These are phyloP conservation scores for Xanthoceras sorbifolium DNA, from an alignment of 345 rosid genomes.

Conservation along the genomic window DNA sequence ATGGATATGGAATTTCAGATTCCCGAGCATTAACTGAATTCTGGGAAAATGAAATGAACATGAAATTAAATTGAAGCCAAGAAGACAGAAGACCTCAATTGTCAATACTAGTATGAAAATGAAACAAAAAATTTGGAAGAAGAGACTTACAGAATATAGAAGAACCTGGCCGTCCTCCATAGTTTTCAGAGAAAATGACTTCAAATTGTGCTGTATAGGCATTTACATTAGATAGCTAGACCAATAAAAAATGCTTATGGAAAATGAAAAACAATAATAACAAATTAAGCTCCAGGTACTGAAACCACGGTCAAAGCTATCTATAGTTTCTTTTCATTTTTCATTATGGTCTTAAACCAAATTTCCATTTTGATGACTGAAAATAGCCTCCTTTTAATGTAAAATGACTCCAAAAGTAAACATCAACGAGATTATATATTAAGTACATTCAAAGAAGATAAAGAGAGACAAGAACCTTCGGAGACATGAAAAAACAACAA, in stretches of 20 bases:
- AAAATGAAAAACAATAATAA: not conserved
- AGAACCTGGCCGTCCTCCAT: conserved; percentile 97
- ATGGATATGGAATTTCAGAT: conserved; percentile 73
- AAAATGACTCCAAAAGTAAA: not conserved
- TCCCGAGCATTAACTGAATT: conserved; percentile 87
- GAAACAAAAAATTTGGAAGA: conserved; percentile 14
- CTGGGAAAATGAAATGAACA: conserved; percentile 33
- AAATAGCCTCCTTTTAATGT: not conserved
- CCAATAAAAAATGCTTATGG: not conserved
- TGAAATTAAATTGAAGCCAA: conserved; percentile 18
- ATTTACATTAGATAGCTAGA: conserved; percentile 12
- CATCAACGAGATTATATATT: not conserved
- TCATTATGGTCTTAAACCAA: not conserved
- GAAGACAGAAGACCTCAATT: not conserved
- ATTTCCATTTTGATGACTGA: not conserved
- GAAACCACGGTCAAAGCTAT: not conserved
- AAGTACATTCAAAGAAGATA: not conserved
- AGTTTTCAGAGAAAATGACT: conserved; percentile 82
- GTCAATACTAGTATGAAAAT: not conserved
- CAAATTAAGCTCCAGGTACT: not conserved
- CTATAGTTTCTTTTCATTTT: not conserved
- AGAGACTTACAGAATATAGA: conserved; percentile 68
- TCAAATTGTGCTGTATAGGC: conserved; percentile 65
- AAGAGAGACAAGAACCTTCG: not conserved
- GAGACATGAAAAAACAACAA: conserved; percentile 14